phyloP scores from a whole-genome alignment of 305 asterid genomes.

The Plantago rigida region DNA sequence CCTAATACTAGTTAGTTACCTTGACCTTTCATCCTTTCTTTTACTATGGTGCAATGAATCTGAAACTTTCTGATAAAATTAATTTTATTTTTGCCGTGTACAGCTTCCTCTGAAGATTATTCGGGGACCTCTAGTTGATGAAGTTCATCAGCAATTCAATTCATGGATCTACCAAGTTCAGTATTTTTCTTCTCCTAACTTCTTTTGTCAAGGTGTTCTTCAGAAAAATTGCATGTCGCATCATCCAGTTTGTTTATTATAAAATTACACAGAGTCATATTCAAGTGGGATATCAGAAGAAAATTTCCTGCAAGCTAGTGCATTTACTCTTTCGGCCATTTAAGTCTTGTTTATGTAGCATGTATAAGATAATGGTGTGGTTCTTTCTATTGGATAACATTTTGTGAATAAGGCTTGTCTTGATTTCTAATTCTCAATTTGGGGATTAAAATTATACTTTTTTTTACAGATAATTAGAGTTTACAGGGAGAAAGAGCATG shows the following conservation, averaged over 20 bases:
- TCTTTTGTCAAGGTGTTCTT: neutral
- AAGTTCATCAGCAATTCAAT: slow-evolving; percentile 70
- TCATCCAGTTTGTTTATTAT: slow-evolving; percentile 7
- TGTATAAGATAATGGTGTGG: neutral
- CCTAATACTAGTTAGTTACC: slow-evolving; percentile 3
- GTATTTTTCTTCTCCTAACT: neutral
- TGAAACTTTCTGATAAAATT: neutral
- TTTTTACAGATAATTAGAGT: slow-evolving; percentile 57
- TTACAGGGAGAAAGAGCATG: slow-evolving; percentile 70
- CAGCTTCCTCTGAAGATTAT: slow-evolving; percentile 60
- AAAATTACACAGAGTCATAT: neutral
- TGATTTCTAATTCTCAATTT: neutral
- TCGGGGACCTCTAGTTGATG: slow-evolving; percentile 66
- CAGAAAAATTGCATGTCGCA: slow-evolving; percentile 1
- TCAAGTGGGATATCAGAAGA: too few species aligned
- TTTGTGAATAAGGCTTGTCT: slow-evolving; percentile 2
- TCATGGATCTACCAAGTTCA: slow-evolving; percentile 72
- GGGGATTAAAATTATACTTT: slow-evolving; percentile 1
- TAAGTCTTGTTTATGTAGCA: too few species aligned
- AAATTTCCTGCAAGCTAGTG: too few species aligned
- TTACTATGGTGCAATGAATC: slow-evolving; percentile 7
- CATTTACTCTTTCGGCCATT: too few species aligned
- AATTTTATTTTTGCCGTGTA: slow-evolving; percentile 14
- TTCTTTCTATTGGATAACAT: slow-evolving; percentile 1
- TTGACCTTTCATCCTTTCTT: slow-evolving; percentile 2